These are phyloP conservation scores for Rhododendron kiyosumense DNA, from an alignment of 148 eudicot genomes.

Conservation along the genomic window DNA sequence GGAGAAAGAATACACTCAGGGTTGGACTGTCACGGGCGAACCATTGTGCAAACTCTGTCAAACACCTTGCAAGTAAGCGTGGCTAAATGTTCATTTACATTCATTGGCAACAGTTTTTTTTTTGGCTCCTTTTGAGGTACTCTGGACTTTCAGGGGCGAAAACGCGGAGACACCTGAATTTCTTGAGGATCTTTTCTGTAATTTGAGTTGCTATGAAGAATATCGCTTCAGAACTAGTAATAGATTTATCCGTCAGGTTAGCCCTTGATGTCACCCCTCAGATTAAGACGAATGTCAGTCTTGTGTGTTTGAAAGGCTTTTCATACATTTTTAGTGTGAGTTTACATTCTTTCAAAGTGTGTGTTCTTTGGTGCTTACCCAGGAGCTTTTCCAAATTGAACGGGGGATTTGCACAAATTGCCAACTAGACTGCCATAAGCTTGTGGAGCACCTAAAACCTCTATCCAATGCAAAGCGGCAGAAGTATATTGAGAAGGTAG, in stretches of 20 bases:
- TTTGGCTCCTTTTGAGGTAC: neutral
- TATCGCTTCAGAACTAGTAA: slow-evolving; percentile 75
- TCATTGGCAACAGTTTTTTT: neutral
- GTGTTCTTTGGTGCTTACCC: slow-evolving; percentile 14
- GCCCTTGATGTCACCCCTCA: slow-evolving; percentile 11
- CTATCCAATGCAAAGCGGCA: slow-evolving; percentile 53
- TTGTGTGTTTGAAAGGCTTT: neutral
- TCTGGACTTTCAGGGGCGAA: slow-evolving; percentile 44
- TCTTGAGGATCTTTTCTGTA: slow-evolving; percentile 86
- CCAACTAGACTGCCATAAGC: slow-evolving; percentile 78
- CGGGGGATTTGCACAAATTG: slow-evolving; percentile 84
- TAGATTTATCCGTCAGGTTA: slow-evolving; percentile 75
- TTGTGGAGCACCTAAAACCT: slow-evolving; percentile 62
- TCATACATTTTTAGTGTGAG: neutral
- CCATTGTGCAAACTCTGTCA: slow-evolving; percentile 97
- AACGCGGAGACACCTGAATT: slow-evolving; percentile 71
- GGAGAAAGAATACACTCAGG: slow-evolving; percentile 57
- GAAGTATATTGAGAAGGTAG: slow-evolving; percentile 53
- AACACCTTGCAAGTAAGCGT: slow-evolving; percentile 69
- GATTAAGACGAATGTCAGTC: neutral
- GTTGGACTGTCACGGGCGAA: slow-evolving; percentile 60
- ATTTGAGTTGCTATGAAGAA: slow-evolving; percentile 65
- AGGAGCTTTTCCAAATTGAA: slow-evolving; percentile 87
- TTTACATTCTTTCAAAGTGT: neutral
- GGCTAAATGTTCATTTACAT: neutral